Conservation (phyloP, 352 stramenopile genomes). For the Globisporangium solare region DNA sequence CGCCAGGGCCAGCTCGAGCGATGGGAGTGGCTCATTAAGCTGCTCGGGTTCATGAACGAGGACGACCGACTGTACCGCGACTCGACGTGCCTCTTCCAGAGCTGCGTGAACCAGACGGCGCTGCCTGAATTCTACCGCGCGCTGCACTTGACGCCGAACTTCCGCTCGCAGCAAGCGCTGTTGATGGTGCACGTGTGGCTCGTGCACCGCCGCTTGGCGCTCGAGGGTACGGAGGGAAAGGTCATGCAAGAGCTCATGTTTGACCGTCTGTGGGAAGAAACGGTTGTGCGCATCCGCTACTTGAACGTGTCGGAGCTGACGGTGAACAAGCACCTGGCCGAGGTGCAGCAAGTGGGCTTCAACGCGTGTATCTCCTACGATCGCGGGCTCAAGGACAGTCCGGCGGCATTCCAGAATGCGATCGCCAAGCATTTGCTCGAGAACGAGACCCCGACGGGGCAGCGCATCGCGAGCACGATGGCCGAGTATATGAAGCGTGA, state of each 20-base stretch:
- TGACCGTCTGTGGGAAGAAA: constrained; percentile 96
- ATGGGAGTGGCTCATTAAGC: constrained; percentile 79
- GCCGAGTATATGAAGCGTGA: constrained; percentile 76
- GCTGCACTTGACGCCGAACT: constrained; percentile 71
- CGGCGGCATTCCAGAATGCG: constrained; percentile 45
- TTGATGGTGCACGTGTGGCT: constrained; percentile 96
- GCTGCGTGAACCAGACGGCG: constrained; percentile 79
- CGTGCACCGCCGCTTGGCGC: constrained; percentile 90
- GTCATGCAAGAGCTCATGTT: constrained; percentile 95
- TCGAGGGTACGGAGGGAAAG: constrained; percentile 72
- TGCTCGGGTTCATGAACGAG: constrained; percentile 86
- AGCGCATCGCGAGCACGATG: constrained; percentile 55
- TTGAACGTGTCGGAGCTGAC: constrained; percentile 92
- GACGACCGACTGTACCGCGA: constrained; percentile 72
- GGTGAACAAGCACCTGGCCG: constrained; percentile 94
- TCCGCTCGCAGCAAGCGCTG: constrained; percentile 91
- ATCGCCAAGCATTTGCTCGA: constrained; percentile 75
- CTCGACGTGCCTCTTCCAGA: constrained; percentile 76
- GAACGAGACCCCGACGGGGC: constrained; percentile 50
- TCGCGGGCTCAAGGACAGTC: constrained; percentile 67
- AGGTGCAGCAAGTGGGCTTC: constrained; percentile 96
- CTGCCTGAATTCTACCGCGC: constrained; percentile 68
- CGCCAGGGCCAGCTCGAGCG: constrained; percentile 50
- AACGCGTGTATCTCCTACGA: constrained; percentile 94
- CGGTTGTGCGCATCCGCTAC: constrained; percentile 89